Conservation (phyloP, 495 filamentous ascomycete genomes). For the Diplogelasinospora grovesii region DNA sequence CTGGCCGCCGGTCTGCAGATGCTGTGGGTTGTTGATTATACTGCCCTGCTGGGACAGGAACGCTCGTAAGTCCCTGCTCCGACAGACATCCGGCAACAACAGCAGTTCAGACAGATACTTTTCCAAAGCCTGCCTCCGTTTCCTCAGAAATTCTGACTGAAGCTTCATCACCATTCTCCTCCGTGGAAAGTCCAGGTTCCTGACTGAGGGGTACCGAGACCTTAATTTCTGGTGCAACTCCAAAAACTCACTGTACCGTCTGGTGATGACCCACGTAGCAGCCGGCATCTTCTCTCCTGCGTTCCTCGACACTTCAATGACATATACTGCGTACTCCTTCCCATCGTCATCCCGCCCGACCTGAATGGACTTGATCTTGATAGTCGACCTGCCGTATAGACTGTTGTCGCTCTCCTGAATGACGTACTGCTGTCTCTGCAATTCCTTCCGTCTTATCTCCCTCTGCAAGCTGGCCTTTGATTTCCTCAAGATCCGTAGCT, state of each 20-base stretch:
- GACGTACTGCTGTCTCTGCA: slow-evolving; percentile 95
- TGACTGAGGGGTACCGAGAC: slow-evolving; percentile 74
- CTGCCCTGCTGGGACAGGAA: slow-evolving; percentile 76
- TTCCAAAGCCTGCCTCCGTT: slow-evolving; percentile 74
- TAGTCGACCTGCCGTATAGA: slow-evolving; percentile 81
- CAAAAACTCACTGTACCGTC: slow-evolving; percentile 93
- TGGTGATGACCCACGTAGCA: slow-evolving; percentile 71
- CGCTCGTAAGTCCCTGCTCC: slow-evolving; percentile 82
- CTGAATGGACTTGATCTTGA: slow-evolving; percentile 86
- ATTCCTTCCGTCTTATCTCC: slow-evolving; percentile 87
- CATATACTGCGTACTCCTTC: slow-evolving; percentile 87
- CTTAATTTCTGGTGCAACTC: slow-evolving; percentile 88
- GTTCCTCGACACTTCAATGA: slow-evolving; percentile 82
- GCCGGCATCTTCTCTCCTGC: slow-evolving; percentile 86
- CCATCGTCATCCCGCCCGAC: slow-evolving; percentile 89
- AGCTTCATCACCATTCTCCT: slow-evolving; percentile 92
- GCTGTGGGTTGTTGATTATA: too few species aligned
- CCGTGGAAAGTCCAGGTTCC: slow-evolving; percentile 85
- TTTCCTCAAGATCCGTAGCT: slow-evolving; percentile 87
- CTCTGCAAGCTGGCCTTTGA: slow-evolving; percentile 87
- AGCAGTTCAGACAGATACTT: slow-evolving; percentile 80
- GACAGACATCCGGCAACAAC: slow-evolving; percentile 84
- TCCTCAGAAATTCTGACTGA: slow-evolving; percentile 89
- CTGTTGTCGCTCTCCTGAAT: slow-evolving; percentile 98
- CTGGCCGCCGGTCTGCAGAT: too few species aligned